phyloP scores from a whole-genome alignment of 441 rosid genomes.

The Populus trichocarpa region DNA sequence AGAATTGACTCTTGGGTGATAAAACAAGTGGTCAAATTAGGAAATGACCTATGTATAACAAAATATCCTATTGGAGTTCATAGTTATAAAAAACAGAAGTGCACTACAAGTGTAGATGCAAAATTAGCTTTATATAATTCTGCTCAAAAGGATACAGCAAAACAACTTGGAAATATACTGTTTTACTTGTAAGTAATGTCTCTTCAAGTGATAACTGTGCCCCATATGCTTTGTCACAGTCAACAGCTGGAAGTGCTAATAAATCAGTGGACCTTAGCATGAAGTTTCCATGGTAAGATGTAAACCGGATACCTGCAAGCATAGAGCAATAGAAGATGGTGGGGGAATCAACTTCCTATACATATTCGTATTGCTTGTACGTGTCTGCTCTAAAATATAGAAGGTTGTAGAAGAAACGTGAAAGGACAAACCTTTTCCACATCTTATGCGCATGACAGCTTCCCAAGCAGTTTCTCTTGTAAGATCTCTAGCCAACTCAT shows the following conservation, averaged over 20 bases:
- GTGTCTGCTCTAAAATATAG: neutral
- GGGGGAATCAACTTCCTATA: slow-evolving; percentile 22
- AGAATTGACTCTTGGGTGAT: neutral
- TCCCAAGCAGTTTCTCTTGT: slow-evolving; percentile 99
- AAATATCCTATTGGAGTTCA: neutral
- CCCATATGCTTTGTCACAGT: slow-evolving; percentile 99
- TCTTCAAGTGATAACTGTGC: slow-evolving; percentile 96
- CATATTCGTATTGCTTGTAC: neutral
- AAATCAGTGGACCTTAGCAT: slow-evolving; percentile 97
- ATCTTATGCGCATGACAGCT: slow-evolving; percentile 97
- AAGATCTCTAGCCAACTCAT: slow-evolving; percentile 92
- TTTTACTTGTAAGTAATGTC: slow-evolving; percentile 79
- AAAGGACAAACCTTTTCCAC: slow-evolving; percentile 84
- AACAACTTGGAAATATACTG: slow-evolving; percentile 97
- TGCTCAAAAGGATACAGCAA: slow-evolving; percentile 86
- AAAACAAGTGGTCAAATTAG: neutral
- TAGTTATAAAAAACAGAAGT: neutral
- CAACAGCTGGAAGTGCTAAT: slow-evolving; percentile 97
- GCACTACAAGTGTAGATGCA: neutral
- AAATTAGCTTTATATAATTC: slow-evolving; percentile 1
- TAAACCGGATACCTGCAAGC: slow-evolving; percentile 81
- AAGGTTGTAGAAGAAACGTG: slow-evolving; percentile 2
- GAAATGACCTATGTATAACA: neutral
- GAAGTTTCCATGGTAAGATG: slow-evolving; percentile 97
- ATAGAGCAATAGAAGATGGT: slow-evolving; percentile 13